A percentile compares a stretch with the other conserved stretches of the same genome.
phyloP scores from a whole-genome alignment of 257 asterid species.

The Nicotiana tabacum region DNA sequence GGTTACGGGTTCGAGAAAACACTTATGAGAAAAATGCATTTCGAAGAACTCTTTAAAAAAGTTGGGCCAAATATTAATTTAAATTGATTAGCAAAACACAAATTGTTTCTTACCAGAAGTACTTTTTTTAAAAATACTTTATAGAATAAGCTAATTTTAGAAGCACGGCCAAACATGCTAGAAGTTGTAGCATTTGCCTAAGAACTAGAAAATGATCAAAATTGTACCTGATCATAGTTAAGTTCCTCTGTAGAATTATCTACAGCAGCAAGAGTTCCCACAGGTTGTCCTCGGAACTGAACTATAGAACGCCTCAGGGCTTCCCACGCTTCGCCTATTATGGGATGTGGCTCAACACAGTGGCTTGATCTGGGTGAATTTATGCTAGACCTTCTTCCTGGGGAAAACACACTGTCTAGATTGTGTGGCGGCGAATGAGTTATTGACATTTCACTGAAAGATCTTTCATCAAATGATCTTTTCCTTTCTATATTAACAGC shows the following conservation, averaged over 20 bases:
- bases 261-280: slow-evolving; percentile 9
- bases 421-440: slow-evolving; percentile 45
- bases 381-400: slow-evolving; percentile 13
- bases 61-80: too few relatives aligned
- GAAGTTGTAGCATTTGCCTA: too few relatives aligned
- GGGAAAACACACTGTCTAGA: slow-evolving; percentile 42
- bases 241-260: slow-evolving; percentile 5
- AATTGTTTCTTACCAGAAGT: too few relatives aligned
- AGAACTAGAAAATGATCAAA: too few relatives aligned
- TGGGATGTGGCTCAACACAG: slow-evolving; percentile 3
- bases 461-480: slow-evolving; percentile 84
- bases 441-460: slow-evolving; percentile 66
- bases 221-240: slow-evolving; percentile 7
- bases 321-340: slow-evolving; percentile 9
- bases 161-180: too few relatives aligned
- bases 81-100: too few relatives aligned
- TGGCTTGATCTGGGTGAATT: not conserved
- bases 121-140: too few relatives aligned
- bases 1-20: too few relatives aligned
- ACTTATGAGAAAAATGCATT: too few relatives aligned
- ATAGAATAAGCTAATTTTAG: too few relatives aligned
- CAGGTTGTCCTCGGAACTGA: slow-evolving; percentile 8
- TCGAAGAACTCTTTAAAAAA: too few relatives aligned
- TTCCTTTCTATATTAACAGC: slow-evolving; percentile 56
- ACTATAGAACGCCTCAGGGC: slow-evolving; percentile 6